Base-by-base conservation (phyloP, 495 filamentous ascomycete species). In the Xylaria acuta region DNA sequence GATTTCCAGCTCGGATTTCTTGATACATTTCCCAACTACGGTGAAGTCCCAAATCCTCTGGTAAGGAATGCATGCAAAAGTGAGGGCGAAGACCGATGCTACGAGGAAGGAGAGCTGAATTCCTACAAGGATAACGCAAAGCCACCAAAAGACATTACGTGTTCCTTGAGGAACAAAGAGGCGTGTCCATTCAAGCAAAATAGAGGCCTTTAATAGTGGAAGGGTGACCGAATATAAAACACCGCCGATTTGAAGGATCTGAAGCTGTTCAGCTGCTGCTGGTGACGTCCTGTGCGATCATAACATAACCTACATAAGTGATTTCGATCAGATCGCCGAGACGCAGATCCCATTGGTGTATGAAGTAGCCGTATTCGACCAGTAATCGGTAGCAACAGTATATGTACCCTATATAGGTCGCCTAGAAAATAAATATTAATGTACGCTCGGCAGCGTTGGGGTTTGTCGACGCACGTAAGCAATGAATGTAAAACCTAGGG, bases 31-130 rank as follows among this genome's bases (percentile, higher is more conserved):
- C 16, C 43, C 73, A 1, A 41, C 16, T 0, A 82, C 43, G 9
- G 30, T 69, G 12, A 66, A 47, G 54, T 82, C 66, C 80, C 80
- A 82, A 27, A 74, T 71, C 8, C 49, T 54, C 14, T 69, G 22
- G 22, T 83, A 72, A 0, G 84, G 85, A 3, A 63, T 73, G 73
- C 84, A 87, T 71, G 83, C 76, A 5, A 83, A 75, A n/a, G 74
- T 69, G 12, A 79, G 71, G 3, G 71, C 65, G 30, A 83, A 69
- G 32, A 76, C 51, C 47, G 79, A 81, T 30, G 68, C 74, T 11
- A 83, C 51, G 38, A 71, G 69, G 43, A 62, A 74, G 1, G 41
- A 30, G 20, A 68, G 27, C 20, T 76, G 73, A 11, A 77, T 34
- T 11, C 64, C 51, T 14, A 74, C 58, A 22, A 80, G 11, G 18